Evolutionary conservation across 371 early-diverging fungal species (phyloP).

Genomic region (Mucor plumbeus): DNA sequence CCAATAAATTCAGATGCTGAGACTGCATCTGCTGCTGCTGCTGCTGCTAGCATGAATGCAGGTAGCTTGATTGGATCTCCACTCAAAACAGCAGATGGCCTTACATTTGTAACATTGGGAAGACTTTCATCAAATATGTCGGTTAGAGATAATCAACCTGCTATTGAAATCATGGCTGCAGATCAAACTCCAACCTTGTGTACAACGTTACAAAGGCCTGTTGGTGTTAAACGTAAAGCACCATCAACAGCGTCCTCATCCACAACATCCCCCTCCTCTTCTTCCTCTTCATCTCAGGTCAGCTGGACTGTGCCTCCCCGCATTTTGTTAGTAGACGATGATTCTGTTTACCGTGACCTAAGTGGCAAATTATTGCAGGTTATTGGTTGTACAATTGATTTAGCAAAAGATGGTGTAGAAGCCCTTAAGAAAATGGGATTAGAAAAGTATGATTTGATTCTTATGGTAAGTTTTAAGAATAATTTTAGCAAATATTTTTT

Average conservation of each 20-base stretch:
- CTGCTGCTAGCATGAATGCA: constrained; percentile 54
- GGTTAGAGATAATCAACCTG: constrained; percentile 39
- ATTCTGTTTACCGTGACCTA: constrained; percentile 69
- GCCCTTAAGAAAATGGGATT: constrained; percentile 70
- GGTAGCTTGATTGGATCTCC: constrained; percentile 51
- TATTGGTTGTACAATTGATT: constrained; percentile 75
- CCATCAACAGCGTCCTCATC: constrained; percentile 23
- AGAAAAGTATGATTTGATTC: constrained; percentile 76
- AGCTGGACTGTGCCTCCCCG: constrained; percentile 73
- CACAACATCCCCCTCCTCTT: too few relatives aligned
- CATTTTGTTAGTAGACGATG: constrained; percentile 81
- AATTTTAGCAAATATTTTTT: too few relatives aligned
- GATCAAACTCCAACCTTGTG: constrained; percentile 28
- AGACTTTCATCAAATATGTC: constrained; percentile 48
- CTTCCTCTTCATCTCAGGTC: constrained; percentile 23
- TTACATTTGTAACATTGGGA: constrained; percentile 57
- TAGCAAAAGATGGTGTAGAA: constrained; percentile 75
- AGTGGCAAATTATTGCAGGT: constrained; percentile 66
- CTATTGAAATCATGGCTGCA: constrained; percentile 42
- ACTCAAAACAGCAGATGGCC: constrained; percentile 46
- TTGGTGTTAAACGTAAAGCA: constrained; percentile 16
- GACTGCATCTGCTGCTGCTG: constrained; percentile 35
- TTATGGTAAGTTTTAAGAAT: constrained; percentile 62
- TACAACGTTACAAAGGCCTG: constrained; percentile 17
- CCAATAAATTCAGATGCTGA: constrained; percentile 1